Percentiles rank a stretch among this genome's conserved stretches.
Evolutionary conservation across 2,329 filamentous ascomycete species (phyloP).

Genomic region (Orbilia brochopaga): DNA sequence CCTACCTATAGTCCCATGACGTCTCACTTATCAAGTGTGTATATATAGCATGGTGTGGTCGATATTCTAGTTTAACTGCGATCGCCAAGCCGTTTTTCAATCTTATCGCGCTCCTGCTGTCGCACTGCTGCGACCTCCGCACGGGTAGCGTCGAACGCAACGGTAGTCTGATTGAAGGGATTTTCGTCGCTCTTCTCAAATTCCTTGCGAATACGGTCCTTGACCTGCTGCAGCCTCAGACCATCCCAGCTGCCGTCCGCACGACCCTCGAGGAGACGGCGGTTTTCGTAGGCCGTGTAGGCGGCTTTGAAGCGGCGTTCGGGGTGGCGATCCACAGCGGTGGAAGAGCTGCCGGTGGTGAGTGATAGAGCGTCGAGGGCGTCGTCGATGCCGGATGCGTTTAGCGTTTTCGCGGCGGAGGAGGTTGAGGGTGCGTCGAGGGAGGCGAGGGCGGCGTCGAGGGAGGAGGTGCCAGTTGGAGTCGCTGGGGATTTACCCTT

Average conservation of each 20-base stretch:
- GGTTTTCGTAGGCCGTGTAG: conserved; percentile 79
- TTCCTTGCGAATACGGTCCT: conserved; percentile 84
- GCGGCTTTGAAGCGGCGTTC: conserved; percentile 87
- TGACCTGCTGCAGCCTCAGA: conserved; percentile 80
- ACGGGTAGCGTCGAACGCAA: conserved; percentile 75
- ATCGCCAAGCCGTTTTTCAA: conserved; percentile 70
- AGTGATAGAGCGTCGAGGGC: conserved; percentile 84
- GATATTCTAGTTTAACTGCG: too few relatives aligned
- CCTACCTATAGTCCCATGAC: too few relatives aligned
- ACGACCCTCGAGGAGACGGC: conserved; percentile 82
- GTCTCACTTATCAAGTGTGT: too few relatives aligned
- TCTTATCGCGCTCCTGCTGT: conserved; percentile 72
- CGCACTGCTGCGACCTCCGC: conserved; percentile 75
- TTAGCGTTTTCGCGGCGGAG: conserved; percentile 62
- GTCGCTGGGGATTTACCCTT: conserved; percentile 73
- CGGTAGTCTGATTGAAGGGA: conserved; percentile 81
- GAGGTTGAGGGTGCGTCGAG: conserved; percentile 59
- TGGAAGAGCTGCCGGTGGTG: conserved; percentile 64
- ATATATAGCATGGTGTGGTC: too few relatives aligned
- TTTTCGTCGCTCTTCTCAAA: conserved; percentile 95
- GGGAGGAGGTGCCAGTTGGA: conserved; percentile 69
- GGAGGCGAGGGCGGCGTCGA: conserved; percentile 62
- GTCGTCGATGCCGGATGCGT: conserved; percentile 88
- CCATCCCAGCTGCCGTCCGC: conserved; percentile 74
- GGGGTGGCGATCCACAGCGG: conserved; percentile 85